Evolutionary conservation across 2,329 filamentous ascomycete species (phyloP), one percentile per base, ranked within the genome.

Genomic region (Nothophaeocryptopus gaeumannii): DNA sequence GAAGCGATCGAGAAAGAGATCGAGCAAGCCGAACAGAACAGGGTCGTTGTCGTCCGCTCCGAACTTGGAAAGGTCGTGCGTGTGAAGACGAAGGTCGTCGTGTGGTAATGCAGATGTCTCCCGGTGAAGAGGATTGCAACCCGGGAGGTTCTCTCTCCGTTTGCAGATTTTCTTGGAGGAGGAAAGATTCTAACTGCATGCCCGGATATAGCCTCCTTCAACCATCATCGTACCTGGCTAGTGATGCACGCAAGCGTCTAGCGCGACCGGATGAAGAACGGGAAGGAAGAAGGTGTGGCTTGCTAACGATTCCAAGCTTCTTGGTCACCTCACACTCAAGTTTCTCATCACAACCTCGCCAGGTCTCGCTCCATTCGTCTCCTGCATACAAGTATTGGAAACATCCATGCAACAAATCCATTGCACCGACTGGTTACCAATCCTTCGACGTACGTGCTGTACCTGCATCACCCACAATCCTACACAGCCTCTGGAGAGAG

Each of bases 171-270:
- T 30, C 13, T 29, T 39, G 44, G 35, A 37, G 35, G 30, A 39
- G 20, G 7, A 7, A 7, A 26, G 20, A 26, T 26, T 26, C 20
- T 4, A 7, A 35, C 32, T 44, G 35, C 35, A 46, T 20, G 35
- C 44, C 33, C 29, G 29, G 14, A 20, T n/a, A 48, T 20, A 32
- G 46, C 39, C 45, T 37, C 39, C 38, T 48, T 48, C 29, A 42
- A 34, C 14, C 41, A 44, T 44, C 41, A 44, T 44, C 31, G 31
- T 14, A 44, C 31, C 20, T 26, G 14, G n/a, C 39, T 37, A 48
- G 38, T 34, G 38, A 33, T 48, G 46, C 46, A 48, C 39, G 46
- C 36, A 48, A 26, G 20, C 46, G 39, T 26, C 14, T 26, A 41
- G 46, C 39, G 39, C 32, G 41, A 34, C 39, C 29, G 16, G 44